A percentile compares a stretch with the other conserved stretches of the same genome.
Conservation (phyloP, 441 rosid species). For the Pelargonium australe region DNA sequence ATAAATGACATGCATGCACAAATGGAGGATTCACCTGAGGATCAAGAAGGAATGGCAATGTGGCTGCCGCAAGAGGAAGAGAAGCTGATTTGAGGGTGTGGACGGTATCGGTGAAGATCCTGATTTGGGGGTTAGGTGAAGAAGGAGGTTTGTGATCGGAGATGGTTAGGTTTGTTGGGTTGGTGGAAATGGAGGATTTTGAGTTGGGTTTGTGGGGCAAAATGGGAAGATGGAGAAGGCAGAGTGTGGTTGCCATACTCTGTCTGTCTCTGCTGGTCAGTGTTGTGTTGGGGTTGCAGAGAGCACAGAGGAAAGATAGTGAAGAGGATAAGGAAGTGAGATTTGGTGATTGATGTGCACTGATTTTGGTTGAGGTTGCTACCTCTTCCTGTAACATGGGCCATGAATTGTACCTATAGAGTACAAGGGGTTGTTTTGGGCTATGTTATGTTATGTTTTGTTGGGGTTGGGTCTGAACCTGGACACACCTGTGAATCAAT, state of each 20-base stretch:
- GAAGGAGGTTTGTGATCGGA: slow-evolving; percentile 2
- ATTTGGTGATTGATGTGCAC: background rate
- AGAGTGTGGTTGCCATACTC: slow-evolving; percentile 69
- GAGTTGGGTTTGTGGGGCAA: slow-evolving; percentile 27
- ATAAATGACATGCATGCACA: too few species aligned
- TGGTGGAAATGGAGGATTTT: slow-evolving; percentile 24
- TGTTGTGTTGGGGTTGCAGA: background rate
- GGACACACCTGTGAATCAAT: too few species aligned
- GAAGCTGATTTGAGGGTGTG: slow-evolving; percentile 36
- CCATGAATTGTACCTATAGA: too few species aligned
- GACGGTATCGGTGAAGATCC: slow-evolving; percentile 28
- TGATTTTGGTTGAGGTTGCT: background rate
- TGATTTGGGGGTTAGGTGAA: slow-evolving; percentile 13
- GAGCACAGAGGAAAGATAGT: background rate
- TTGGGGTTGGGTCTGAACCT: too few species aligned
- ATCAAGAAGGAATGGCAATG: slow-evolving; percentile 59
- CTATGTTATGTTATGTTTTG: too few species aligned
- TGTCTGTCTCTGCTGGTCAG: background rate
- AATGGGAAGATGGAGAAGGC: slow-evolving; percentile 42
- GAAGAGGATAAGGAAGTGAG: slow-evolving; percentile 22
- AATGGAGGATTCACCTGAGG: slow-evolving; percentile 42
- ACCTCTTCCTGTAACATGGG: too few species aligned
- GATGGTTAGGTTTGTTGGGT: slow-evolving; percentile 24
- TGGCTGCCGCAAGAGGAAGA: slow-evolving; percentile 46
- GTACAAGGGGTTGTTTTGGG: too few species aligned